Evolutionary conservation across 495 filamentous ascomycete genomes (phyloP), one percentile per base, ranked within the genome.

Genomic region (Neurospora sp.): DNA sequence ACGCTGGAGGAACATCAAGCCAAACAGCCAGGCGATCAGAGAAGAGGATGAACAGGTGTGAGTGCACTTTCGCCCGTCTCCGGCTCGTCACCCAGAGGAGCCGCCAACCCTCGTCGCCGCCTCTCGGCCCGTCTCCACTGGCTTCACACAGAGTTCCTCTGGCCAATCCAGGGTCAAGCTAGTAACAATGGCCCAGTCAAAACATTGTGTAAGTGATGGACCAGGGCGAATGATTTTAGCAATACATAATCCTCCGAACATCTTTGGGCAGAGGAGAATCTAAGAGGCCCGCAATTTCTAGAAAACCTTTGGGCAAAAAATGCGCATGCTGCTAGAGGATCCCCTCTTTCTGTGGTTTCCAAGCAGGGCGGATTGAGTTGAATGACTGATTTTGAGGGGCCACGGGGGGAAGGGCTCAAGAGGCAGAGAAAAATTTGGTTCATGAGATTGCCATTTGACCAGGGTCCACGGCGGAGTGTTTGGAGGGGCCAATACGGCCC

Each of bases 261-360:
- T 62, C 66, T 70, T 70, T 76, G 74, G 62, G 76, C 72, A 72
- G 59, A 66, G 28, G 15, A 34, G 54, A 66, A 19, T 34, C 38
- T 17, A 62, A 62, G 77, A 77, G 48, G 48, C 80, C 83, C 81
- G 80, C 83, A 83, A 79, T 81, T 83, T 83, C 77, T 79, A 84
- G 79, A 84, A 82, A 79, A 82, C 81, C 84, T 83, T 83, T 84
- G 82, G 83, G 78, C 74, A 82, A 80, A 59, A 80, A 83, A 81
- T 78, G 77, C 82, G 78, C 79, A 80, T 80, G 83, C 73, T 66
- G 28, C 54, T 34, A 59, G 77, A 81, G 76, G 73, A 73, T 75
- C 76, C 74, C 69, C 71, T 73, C 72, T 34, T 66, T 24, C 72
- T 69, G 42, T 31, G 34, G 34, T 71, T 70, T 66, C 28, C 24